phyloP scores from a whole-genome alignment of 148 eudicot species.

The Persicaria tinctoria region DNA sequence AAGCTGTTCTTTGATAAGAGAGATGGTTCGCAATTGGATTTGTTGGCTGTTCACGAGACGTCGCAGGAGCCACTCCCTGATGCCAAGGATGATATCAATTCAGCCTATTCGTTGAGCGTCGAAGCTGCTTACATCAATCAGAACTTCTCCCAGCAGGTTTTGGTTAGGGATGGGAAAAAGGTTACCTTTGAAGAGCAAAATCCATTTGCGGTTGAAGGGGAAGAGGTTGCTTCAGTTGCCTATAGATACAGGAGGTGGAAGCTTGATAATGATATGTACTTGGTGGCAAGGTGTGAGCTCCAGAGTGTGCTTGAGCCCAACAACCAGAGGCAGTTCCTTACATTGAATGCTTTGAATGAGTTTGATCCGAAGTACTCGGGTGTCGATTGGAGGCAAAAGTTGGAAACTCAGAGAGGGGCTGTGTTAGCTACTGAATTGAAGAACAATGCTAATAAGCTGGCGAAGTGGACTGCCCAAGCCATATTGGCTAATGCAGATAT shows the following conservation, averaged over 20 bases:
- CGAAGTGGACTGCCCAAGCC: conserved; percentile 95
- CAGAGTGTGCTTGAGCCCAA: conserved; percentile 70
- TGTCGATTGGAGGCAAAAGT: conserved; percentile 92
- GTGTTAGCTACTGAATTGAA: conserved; percentile 94
- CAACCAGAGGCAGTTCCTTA: conserved; percentile 58
- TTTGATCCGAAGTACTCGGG: conserved; percentile 91
- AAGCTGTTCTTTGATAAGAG: conserved; percentile 87
- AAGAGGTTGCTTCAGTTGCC: conserved; percentile 83
- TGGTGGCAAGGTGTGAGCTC: conserved; percentile 79
- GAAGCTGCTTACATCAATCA: conserved; percentile 93
- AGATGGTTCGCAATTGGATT: conserved; percentile 82
- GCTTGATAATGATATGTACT: conserved; percentile 60
- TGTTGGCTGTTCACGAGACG: conserved; percentile 69
- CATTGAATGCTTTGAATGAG: conserved; percentile 85
- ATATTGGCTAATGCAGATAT: conserved; percentile 79
- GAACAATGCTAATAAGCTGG: conserved; percentile 88
- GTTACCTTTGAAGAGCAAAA: conserved; percentile 81
- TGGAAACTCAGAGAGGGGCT: conserved; percentile 95
- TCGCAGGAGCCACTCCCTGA: conserved; percentile 93
- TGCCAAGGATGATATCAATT: conserved; percentile 80
- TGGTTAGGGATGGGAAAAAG: conserved; percentile 70
- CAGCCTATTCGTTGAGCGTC: conserved; percentile 64
- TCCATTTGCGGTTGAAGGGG: conserved; percentile 88
- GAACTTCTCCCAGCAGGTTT: conserved; percentile 92
- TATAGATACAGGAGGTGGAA: conserved; percentile 94